Conservation (phyloP, 2,329 filamentous ascomycete species). For the Capronia epimyces region DNA sequence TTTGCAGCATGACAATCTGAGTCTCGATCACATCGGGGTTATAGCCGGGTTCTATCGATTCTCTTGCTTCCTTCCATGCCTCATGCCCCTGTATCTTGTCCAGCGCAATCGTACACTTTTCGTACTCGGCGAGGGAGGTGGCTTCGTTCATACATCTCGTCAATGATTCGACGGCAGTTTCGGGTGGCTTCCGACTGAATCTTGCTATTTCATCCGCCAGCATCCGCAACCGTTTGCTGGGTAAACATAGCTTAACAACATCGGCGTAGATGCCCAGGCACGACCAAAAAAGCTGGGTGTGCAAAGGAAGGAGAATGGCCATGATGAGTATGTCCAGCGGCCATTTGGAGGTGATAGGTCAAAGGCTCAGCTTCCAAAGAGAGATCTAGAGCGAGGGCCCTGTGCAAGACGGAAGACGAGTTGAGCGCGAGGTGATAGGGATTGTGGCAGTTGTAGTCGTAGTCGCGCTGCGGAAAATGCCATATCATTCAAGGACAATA, state of each 20-base stretch:
- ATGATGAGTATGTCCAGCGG: conserved; percentile 53
- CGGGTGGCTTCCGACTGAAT: conserved; percentile 18
- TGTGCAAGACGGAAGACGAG: too few species aligned
- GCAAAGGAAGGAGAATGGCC: conserved; percentile 52
- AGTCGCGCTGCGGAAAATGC: not conserved
- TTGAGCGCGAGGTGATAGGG: too few species aligned
- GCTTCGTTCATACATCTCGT: conserved; percentile 48
- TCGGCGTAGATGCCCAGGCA: conserved; percentile 22
- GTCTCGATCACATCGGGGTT: conserved; percentile 63
- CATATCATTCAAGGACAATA: conserved; percentile 8
- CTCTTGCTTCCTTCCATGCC: conserved; percentile 67
- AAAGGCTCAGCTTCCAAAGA: not conserved
- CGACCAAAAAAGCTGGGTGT: conserved; percentile 19
- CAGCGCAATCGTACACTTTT: conserved; percentile 66
- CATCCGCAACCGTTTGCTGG: conserved; percentile 17
- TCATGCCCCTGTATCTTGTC: conserved; percentile 76
- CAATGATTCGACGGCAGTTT: conserved; percentile 11
- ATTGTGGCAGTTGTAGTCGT: conserved; percentile 1
- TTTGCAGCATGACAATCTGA: conserved; percentile 67
- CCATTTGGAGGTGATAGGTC: conserved; percentile 39
- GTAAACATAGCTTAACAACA: conserved; percentile 21
- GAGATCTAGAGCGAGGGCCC: not conserved
- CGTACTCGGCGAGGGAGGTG: conserved; percentile 66
- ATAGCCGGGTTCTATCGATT: conserved; percentile 58
- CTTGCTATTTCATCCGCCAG: conserved; percentile 23